Conservation (phyloP, 768 basidiomycete species). For the Calocybe cyanea region DNA sequence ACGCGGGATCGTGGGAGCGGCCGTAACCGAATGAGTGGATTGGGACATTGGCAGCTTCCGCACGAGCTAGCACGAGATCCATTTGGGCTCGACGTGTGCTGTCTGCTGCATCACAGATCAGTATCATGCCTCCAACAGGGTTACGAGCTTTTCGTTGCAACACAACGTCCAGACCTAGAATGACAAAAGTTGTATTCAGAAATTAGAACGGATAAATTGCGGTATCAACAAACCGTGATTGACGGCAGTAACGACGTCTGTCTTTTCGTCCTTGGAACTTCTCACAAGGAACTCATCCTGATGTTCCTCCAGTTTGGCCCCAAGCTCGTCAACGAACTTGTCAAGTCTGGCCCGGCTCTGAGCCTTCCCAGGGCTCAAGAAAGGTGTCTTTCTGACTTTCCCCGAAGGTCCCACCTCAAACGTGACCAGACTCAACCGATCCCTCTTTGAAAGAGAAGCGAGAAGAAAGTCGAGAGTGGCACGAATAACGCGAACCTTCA, state of each 20-base stretch:
- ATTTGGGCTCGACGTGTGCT: conserved; percentile 93
- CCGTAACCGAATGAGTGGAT: conserved; percentile 98
- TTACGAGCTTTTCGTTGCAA: conserved; percentile 92
- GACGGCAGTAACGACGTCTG: conserved; percentile 97
- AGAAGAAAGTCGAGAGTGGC: conserved; percentile 84
- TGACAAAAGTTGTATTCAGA: conserved; percentile 4
- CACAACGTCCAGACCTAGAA: conserved; percentile 82
- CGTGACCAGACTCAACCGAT: conserved; percentile 86
- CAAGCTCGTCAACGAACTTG: conserved; percentile 76
- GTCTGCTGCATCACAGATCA: conserved; percentile 91
- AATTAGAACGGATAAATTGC: neutral
- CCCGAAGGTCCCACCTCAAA: conserved; percentile 88
- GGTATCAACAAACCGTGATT: conserved; percentile 65
- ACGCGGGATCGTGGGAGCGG: conserved; percentile 94
- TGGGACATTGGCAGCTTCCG: conserved; percentile 94
- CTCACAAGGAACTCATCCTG: conserved; percentile 59
- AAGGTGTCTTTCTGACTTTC: conserved; percentile 88
- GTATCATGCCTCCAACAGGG: conserved; percentile 84
- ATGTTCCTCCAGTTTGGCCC: conserved; percentile 35
- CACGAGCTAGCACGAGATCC: conserved; percentile 95
- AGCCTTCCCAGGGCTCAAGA: conserved; percentile 66
- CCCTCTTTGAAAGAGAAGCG: conserved; percentile 68
- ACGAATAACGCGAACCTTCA: conserved; percentile 88
- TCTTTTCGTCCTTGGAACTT: conserved; percentile 86
- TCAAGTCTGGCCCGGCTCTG: conserved; percentile 68